Evolutionary conservation across 225 moss, liverwort and hornwort species (phyloP), one percentile per base, ranked within the genome.

Genomic region (Sphagnum tenellum): DNA sequence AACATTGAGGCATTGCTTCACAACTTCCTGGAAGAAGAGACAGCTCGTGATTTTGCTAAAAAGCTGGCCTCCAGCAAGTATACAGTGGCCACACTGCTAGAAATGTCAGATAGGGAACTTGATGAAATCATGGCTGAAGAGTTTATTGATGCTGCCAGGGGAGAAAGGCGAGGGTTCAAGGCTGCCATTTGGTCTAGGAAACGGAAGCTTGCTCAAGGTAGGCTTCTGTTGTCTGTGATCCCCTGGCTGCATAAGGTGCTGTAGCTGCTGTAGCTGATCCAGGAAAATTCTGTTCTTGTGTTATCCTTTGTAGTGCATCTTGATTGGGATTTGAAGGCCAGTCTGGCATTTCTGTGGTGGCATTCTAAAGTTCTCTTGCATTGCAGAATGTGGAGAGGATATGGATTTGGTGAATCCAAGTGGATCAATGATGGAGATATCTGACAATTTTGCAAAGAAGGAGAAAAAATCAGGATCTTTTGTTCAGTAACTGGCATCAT

Each of bases 361-460:
- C 29, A 29, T 29, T 29, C 29, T 29, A 29, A 29, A 29, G 29
- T 29, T 29, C 29, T 29, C 29, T 29, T 29, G 29, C 29, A 68
- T 71, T 71, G 80, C 70, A 64, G 85, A 85, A 49, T 85, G 74
- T 58, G 85, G 76, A 8, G 85, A 85, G 71, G 85, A 85, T 62
- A 69, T 85, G 3, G 85, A 81, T 69, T 73, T 85, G 70, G 81
- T 81, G 67, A 85, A 81, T 63, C 76, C 76, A 9, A 85, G 85
- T 67, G 81, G 78, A 3, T 85, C 85, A 51, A 81, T 85, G 2
- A 85, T 85, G 85, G 85, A 85, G 62, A 81, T 80, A 44, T 85
- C 85, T 59, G 85, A 85, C 74, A 81, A 81, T 78, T 85, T 85
- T 85, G 85, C 85, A 11, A 85, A 85, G 65, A 85, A 85, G 70